These are phyloP conservation scores for Harringtonia aguacate DNA, from an alignment of 2,329 filamentous ascomycete genomes.

Conservation along the genomic window DNA sequence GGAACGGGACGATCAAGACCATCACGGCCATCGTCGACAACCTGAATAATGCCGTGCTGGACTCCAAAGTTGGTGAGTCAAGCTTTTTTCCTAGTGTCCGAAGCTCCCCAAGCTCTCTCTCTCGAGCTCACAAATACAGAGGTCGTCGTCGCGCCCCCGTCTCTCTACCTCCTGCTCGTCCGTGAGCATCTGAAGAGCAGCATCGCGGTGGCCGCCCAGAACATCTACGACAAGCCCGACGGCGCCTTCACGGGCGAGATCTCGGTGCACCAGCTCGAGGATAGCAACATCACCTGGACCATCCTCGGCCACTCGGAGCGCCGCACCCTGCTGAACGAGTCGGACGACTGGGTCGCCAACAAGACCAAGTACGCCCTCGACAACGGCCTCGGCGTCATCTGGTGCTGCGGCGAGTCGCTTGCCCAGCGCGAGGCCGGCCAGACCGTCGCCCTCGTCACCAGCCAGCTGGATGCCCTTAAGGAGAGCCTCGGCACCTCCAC, in stretches of 20 bases:
- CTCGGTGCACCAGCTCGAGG: slow-evolving; percentile 81
- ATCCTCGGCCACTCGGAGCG: slow-evolving; percentile 94
- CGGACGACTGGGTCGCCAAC: slow-evolving; percentile 72
- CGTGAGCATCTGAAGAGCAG: slow-evolving; percentile 66
- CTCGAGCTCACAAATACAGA: too few relatives aligned
- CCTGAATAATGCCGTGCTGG: slow-evolving; percentile 77
- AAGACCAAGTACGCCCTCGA: slow-evolving; percentile 93
- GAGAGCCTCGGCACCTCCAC: slow-evolving; percentile 54
- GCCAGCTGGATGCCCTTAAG: slow-evolving; percentile 72
- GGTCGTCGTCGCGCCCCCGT: slow-evolving; percentile 86
- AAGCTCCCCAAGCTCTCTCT: too few relatives aligned
- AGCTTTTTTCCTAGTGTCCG: slow-evolving; percentile 5
- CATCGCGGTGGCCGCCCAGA: slow-evolving; percentile 86
- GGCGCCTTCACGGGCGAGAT: slow-evolving; percentile 97
- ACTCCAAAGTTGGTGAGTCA: slow-evolving; percentile 54
- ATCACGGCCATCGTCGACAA: slow-evolving; percentile 85
- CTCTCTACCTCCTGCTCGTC: slow-evolving; percentile 81
- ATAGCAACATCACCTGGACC: slow-evolving; percentile 79
- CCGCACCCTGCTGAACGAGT: slow-evolving; percentile 79
- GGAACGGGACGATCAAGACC: slow-evolving; percentile 87
- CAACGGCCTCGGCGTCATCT: slow-evolving; percentile 80
- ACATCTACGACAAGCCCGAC: slow-evolving; percentile 94
- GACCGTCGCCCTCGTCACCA: slow-evolving; percentile 78
- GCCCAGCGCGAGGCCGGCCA: slow-evolving; percentile 80
- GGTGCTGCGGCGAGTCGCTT: slow-evolving; percentile 94